Base-by-base conservation (phyloP, 2,329 filamentous ascomycete species). In the Thelonectria rubi region DNA sequence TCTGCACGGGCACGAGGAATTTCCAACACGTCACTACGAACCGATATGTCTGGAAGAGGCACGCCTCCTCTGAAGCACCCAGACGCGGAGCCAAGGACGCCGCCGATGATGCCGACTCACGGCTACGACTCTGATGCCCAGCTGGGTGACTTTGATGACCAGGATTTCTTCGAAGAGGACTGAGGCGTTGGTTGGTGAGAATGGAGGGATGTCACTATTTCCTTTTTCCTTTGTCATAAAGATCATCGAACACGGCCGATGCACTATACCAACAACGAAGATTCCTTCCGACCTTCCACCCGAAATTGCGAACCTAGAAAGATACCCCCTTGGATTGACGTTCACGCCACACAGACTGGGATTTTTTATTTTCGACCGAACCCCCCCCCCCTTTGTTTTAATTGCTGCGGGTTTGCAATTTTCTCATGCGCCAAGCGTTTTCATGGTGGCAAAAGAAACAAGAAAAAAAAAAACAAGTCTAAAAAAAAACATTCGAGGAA, bases 101-200 rank as follows among this genome's bases (percentile, higher is more conserved):
- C 87, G 26, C 86, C 86, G 0, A 88, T 89, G 84, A 86, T 87
- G 83, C 80, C 79, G 34, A 75, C 81, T 34, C 82, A 80, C 61
- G 81, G 80, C 32, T 90, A 89, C 72, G 87, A 90, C 71, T 81
- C 81, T 30, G 87, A 90, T 73, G 87, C 87, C 7, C 82, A 82
- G 39, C 80, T 83, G 3, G 86, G 82, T 59, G 83, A 86, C 55
- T 86, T 86, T 75, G 84, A 87, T 69, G 84, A 87, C 72, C 81
- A 84, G 34, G 84, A 83, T 56, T 87, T 87, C 76, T 86, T 86
- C 67, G 83, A 84, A 65, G 82, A 85, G 68, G 78, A 80, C 62
- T 78, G 63, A 72, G 60, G 43, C 52, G 7, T 51, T 51, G 52
- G 52, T 51, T 56, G 24, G 15, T 39, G 59, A 39, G 40, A 51